A percentile compares a stretch with the other conserved stretches of the same genome.
These are phyloP conservation scores for Dimargaris cristalligena DNA, from an alignment of 192 early-diverging fungal genomes.

Conservation along the genomic window DNA sequence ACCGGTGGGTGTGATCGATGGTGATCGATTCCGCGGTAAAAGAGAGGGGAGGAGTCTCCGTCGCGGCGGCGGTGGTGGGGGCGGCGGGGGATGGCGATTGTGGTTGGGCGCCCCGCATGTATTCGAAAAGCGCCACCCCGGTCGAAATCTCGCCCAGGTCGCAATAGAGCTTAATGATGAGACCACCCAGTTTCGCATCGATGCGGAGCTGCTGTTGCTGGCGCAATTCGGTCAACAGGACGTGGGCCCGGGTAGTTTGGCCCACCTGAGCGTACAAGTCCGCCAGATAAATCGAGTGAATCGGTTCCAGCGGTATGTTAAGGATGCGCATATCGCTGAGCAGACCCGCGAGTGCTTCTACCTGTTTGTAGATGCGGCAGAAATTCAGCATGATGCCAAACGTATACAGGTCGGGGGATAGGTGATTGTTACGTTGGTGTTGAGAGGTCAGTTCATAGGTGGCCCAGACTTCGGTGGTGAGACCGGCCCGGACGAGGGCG, in stretches of 20 bases:
- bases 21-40: no score
- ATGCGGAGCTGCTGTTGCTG: no score
- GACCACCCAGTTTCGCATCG: neutral
- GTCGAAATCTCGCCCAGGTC: neutral
- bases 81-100: no score
- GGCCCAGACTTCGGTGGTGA: neutral
- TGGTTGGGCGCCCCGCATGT: neutral
- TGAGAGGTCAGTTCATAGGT: neutral
- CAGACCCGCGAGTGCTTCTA: neutral
- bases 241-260: neutral
- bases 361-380: neutral
- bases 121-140: neutral
- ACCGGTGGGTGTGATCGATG: no score
- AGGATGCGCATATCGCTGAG: neutral
- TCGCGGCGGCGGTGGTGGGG: no score
- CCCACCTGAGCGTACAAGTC: neutral
- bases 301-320: neutral
- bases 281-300: neutral
- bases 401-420: neutral
- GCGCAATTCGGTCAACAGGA: neutral
- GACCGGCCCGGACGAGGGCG: neutral
- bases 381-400: neutral
- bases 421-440: neutral
- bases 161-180: neutral
- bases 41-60: no score